Evolutionary conservation across 495 filamentous ascomycete genomes (phyloP).

Genomic region (Penicillium verhagenii): DNA sequence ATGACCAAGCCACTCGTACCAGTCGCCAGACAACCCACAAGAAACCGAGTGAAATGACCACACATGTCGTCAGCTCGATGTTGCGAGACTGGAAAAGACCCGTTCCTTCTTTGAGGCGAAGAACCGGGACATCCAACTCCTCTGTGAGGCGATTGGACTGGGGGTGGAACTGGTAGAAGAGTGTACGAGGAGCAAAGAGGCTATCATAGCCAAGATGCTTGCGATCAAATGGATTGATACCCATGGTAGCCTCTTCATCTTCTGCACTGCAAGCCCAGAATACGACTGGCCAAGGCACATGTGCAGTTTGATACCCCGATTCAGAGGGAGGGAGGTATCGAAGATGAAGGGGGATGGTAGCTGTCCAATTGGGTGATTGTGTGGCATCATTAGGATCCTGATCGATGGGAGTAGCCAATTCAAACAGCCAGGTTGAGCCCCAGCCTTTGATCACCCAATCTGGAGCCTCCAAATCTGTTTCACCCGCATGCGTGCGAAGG

Average conservation of each 20-base stretch:
- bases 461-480: conserved; percentile 91
- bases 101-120: conserved; percentile 37
- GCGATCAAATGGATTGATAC: conserved; percentile 82
- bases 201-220: conserved; percentile 82
- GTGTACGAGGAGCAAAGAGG: conserved; percentile 72
- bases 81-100: conserved; percentile 54
- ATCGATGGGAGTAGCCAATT: conserved; percentile 56
- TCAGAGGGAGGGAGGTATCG: conserved; percentile 69
- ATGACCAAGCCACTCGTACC: conserved; percentile 35
- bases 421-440: conserved; percentile 78
- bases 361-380: conserved; percentile 55
- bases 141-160: conserved; percentile 51
- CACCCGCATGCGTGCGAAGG: conserved; percentile 67
- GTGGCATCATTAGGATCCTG: conserved; percentile 1
- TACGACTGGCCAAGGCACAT: conserved; percentile 71
- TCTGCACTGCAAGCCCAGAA: conserved; percentile 91
- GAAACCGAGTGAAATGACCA: conserved; percentile 68
- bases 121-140: conserved; percentile 69
- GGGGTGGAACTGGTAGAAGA: conserved; percentile 85
- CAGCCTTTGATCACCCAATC: conserved; percentile 74
- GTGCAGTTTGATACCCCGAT: conserved; percentile 44
- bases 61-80: conserved; percentile 71
- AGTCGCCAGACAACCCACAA: conserved; percentile 73
- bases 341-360: conserved; percentile 81
- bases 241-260: conserved; percentile 68